Evolutionary conservation across 192 early-diverging fungal genomes (phyloP), one percentile per base, ranked within the genome.

Genomic region (Coemansia sp.): DNA sequence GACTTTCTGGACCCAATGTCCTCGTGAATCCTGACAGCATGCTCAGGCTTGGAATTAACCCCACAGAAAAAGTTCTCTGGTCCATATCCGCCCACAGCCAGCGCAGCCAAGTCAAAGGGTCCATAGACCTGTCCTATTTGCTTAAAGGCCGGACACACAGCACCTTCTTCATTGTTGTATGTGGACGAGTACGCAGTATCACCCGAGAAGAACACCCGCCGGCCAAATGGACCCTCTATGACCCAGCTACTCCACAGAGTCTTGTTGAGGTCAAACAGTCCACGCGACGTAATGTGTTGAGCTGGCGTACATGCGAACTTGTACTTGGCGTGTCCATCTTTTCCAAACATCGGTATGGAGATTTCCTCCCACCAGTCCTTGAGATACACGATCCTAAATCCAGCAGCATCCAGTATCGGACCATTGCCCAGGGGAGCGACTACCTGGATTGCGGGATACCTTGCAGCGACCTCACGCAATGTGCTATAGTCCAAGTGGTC

Each of bases 11-110:
- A 86, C 40, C 80, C 65, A 53, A 94, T 79, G 66, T 94, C 92
- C 63, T 88, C 76, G 68, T 96, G 95, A 23, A 96, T 82, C 10
- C 89, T 72, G 3, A 94, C 91, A 3, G 92, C 90, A 64, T 94
- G 93, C 64, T 92, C 89, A 1, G 93, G 91, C 9, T 82, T 85
- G 62, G 87, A 90, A 74, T 96, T 93, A 65, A 94, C 84, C 8
- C 87, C 82, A 4, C 87, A 88, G 84, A 94, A 82, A 38, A 85
- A 28, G 76, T 73, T 84, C 53, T 92, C 86, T 14, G 94, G 94
- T 19, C 78, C 83, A 55, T 94, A 96, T 1, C 93, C 92, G 13
- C 95, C 95, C 62, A 96, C 94, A 2, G 94, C 92, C 46, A 96
- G 89, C 64, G 88, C 87, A 10, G 89, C 79, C 4, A 95, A 59